Percentiles rank a stretch among this genome's conserved stretches.
Evolutionary conservation across 768 basidiomycete genomes (phyloP).

Genomic region (Podaxis rugospora): DNA sequence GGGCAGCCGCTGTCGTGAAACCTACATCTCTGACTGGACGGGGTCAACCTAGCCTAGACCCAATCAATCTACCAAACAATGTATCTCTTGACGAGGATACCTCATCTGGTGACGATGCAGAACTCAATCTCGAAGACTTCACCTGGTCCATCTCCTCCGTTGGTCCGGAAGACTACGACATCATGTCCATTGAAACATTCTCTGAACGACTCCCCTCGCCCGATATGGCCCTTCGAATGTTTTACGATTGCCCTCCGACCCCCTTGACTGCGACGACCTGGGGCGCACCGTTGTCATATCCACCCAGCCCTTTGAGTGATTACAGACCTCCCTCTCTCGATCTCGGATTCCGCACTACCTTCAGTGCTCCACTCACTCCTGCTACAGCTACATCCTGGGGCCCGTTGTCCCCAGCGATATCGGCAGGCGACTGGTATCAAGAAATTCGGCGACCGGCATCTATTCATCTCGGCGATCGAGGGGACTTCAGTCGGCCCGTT

Average conservation of each 20-base stretch:
- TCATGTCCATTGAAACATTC: conserved; percentile 26
- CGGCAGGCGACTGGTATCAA: not conserved
- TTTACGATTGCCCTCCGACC: conserved; percentile 50
- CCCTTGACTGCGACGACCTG: conserved; percentile 47
- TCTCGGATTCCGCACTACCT: conserved; percentile 25
- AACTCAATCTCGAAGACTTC: conserved; percentile 61
- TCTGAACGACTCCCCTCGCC: conserved; percentile 45
- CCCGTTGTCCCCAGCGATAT: not conserved
- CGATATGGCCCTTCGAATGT: conserved; percentile 52
- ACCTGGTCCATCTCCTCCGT: conserved; percentile 65
- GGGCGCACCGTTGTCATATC: conserved; percentile 43
- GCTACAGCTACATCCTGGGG: conserved; percentile 14
- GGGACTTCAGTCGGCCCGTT: conserved; percentile 26
- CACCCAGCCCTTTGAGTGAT: conserved; percentile 29
- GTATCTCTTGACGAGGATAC: conserved; percentile 23
- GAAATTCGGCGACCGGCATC: conserved; percentile 4
- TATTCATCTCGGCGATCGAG: conserved; percentile 12
- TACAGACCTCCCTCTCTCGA: conserved; percentile 36
- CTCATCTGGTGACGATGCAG: conserved; percentile 22
- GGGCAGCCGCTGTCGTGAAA: conserved; percentile 48
- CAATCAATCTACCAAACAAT: conserved; percentile 46
- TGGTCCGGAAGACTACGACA: conserved; percentile 53
- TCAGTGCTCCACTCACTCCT: conserved; percentile 10
- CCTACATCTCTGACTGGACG: conserved; percentile 43
- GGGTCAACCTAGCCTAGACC: conserved; percentile 47